Conservation (phyloP, 306 rosid genomes). For the Begonia fuchsioides region DNA sequence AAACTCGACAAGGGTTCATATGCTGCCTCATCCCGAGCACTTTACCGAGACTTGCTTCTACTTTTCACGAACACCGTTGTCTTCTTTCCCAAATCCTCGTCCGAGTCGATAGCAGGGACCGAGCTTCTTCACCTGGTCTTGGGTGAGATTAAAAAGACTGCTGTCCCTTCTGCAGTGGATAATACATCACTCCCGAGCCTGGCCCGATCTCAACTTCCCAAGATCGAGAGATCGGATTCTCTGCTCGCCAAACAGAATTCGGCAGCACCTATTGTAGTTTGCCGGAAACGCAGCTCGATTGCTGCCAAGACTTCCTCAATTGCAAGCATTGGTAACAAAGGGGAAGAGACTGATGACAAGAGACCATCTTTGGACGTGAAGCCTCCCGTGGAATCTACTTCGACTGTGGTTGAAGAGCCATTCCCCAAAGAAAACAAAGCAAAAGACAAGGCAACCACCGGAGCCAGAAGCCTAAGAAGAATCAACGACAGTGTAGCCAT, state of each 20-base stretch:
- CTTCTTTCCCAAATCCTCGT: constrained; percentile 43
- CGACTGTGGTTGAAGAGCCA: constrained; percentile 27
- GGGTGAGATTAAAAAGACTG: constrained; percentile 25
- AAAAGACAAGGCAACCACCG: constrained; percentile 55
- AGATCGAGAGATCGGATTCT: constrained; percentile 29
- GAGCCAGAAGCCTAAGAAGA: constrained; percentile 56
- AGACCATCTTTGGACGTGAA: constrained; percentile 28
- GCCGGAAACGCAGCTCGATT: constrained; percentile 56
- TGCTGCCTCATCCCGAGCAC: constrained; percentile 20
- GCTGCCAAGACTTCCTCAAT: constrained; percentile 32
- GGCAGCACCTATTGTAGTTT: constrained; percentile 53
- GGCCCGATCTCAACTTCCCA: constrained; percentile 11
- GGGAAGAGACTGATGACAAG: constrained; percentile 30
- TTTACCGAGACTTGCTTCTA: constrained; percentile 53
- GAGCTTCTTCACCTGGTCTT: constrained; percentile 28
- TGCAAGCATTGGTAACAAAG: constrained; percentile 26
- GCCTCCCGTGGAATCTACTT: constrained; percentile 18
- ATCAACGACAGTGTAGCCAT: constrained; percentile 31
- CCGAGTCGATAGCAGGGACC: constrained; percentile 26
- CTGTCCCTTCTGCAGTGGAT: constrained; percentile 16
- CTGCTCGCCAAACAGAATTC: constrained; percentile 42
- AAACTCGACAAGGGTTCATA: constrained; percentile 39
- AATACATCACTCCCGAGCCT: constrained; percentile 20
- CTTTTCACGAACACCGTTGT: constrained; percentile 41
- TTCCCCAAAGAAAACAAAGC: constrained; percentile 15